These are phyloP conservation scores for Eucalyptus tenuipes DNA, from an alignment of 345 rosid species.

Conservation along the genomic window DNA sequence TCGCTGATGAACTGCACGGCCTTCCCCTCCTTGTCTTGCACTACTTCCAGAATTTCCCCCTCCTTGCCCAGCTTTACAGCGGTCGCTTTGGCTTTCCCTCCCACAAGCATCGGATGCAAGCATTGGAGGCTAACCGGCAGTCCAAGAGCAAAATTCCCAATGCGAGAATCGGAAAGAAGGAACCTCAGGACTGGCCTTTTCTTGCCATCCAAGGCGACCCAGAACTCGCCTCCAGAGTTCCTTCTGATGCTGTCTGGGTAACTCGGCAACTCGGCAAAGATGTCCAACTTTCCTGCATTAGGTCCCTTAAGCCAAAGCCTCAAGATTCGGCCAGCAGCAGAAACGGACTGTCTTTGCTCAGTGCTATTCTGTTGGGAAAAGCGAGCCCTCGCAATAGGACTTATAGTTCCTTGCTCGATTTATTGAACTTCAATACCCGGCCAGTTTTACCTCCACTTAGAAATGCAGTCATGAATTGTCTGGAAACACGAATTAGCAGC, in stretches of 20 bases:
- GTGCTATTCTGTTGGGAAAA: conserved; percentile 57
- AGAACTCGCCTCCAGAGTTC: conserved; percentile 40
- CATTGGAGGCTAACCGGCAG: conserved; percentile 28
- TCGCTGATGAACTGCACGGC: conserved; percentile 46
- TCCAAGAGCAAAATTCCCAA: conserved; percentile 21
- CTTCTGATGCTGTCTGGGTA: conserved; percentile 54
- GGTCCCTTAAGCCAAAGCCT: conserved; percentile 41
- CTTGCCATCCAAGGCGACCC: conserved; percentile 74
- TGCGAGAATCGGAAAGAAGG: conserved; percentile 15
- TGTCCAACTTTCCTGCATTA: conserved; percentile 14
- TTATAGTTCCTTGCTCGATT: conserved; percentile 28
- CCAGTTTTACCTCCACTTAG: conserved; percentile 41
- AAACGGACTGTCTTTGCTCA: conserved; percentile 51
- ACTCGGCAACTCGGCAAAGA: conserved; percentile 48
- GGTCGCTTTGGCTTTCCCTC: conserved; percentile 46
- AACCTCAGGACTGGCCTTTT: conserved; percentile 27
- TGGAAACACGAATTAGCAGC: background rate
- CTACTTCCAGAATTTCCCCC: conserved; percentile 34
- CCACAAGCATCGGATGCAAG: conserved; percentile 35
- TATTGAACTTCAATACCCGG: conserved; percentile 45
- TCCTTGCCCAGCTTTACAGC: conserved; percentile 45
- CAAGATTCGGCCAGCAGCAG: conserved; percentile 20
- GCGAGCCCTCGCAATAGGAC: conserved; percentile 41
- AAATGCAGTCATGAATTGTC: conserved; percentile 37
- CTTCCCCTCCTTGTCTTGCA: conserved; percentile 47